Evolutionary conservation across 495 filamentous ascomycete genomes (phyloP).

Genomic region (Aspergillus haitiensis): DNA sequence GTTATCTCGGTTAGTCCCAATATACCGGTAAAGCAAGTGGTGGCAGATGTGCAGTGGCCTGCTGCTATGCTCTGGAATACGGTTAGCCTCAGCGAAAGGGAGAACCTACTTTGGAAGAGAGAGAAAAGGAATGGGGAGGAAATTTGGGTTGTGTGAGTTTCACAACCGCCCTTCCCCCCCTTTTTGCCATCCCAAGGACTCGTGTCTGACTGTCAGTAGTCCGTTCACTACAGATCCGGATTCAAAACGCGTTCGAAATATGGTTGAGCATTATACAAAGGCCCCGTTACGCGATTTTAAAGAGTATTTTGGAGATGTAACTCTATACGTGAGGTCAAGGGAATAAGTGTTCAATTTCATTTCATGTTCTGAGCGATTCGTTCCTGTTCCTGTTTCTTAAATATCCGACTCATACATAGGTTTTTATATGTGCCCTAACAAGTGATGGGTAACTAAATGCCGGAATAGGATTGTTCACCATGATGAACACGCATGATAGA

Average conservation of each 20-base stretch:
- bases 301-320: conserved; percentile 30
- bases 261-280: conserved; percentile 26
- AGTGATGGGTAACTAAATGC: too few species aligned
- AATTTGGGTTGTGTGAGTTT: conserved; percentile 25
- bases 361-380: too few species aligned
- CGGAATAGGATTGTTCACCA: too few species aligned
- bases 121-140: conserved; percentile 19
- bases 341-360: not conserved
- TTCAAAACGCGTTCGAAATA: conserved; percentile 22
- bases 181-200: not conserved
- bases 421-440: too few species aligned
- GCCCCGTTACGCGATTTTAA: conserved; percentile 20
- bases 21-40: conserved; percentile 37
- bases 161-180: too few species aligned
- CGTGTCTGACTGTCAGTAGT: conserved; percentile 11
- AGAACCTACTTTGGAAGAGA: conserved; percentile 20
- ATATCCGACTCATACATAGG: too few species aligned
- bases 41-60: conserved; percentile 35
- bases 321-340: conserved; percentile 24
- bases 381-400: too few species aligned
- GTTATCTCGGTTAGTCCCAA: conserved; percentile 36
- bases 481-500: too few species aligned
- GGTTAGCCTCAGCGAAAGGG: conserved; percentile 19
- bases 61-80: conserved; percentile 38
- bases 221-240: conserved; percentile 31